A percentile compares a stretch with the other conserved stretches of the same genome.
phyloP scores from a whole-genome alignment of 164 flowering plant species.

The Berberis vulgaris region DNA sequence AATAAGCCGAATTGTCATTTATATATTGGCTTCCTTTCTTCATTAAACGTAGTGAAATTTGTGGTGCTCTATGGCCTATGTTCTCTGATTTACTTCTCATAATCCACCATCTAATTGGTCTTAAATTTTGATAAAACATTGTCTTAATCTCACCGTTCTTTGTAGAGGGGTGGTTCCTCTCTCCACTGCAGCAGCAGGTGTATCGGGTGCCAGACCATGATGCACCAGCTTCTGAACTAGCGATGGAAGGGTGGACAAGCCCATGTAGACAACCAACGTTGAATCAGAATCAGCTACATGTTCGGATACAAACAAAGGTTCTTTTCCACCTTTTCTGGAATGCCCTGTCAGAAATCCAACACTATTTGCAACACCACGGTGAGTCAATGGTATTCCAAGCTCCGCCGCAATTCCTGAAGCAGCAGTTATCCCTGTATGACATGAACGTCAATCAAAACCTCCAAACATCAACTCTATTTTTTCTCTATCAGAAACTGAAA shows the following conservation, averaged over 20 bases:
- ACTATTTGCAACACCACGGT: conserved; percentile 83
- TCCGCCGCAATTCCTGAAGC: conserved; percentile 99
- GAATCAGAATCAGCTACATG: conserved; percentile 90
- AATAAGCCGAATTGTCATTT: too few relatives aligned
- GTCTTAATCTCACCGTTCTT: conserved; percentile 36
- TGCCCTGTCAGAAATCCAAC: conserved; percentile 93
- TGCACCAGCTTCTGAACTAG: conserved; percentile 58
- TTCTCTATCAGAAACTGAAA: not conserved
- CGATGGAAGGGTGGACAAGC: conserved; percentile 82
- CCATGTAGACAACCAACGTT: conserved; percentile 96
- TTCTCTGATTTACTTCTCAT: too few relatives aligned
- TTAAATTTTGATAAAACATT: too few relatives aligned
- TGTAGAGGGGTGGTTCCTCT: conserved; percentile 96
- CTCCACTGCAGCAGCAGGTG: conserved; percentile 89
- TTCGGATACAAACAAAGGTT: conserved; percentile 85
- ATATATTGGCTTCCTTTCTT: too few relatives aligned
- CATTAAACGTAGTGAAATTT: too few relatives aligned
- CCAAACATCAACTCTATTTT: not conserved
- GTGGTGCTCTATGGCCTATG: too few relatives aligned
- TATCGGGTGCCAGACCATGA: conserved; percentile 71
- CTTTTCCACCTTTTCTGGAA: conserved; percentile 88
- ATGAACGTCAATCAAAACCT: conserved; percentile 4
- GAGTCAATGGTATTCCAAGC: conserved; percentile 89
- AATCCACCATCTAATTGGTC: too few relatives aligned
- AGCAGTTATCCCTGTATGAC: conserved; percentile 76